phyloP scores from a whole-genome alignment of 2,329 filamentous ascomycete species.

The Stylonectria norvegica region DNA sequence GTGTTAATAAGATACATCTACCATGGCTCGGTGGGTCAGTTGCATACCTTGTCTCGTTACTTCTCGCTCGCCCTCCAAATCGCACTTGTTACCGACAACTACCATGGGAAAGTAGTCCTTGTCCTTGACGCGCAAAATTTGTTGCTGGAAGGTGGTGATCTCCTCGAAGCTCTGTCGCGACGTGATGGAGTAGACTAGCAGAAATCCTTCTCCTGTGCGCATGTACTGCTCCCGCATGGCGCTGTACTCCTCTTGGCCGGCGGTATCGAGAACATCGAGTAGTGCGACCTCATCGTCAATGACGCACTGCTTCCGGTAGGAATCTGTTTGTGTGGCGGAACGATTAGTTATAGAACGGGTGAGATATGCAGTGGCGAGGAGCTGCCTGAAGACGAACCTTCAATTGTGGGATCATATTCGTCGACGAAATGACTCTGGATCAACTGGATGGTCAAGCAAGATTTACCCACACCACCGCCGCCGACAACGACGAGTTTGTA shows the following conservation, averaged over 20 bases:
- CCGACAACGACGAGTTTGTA: conserved; percentile 97
- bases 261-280: conserved; percentile 96
- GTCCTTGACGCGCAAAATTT: conserved; percentile 97
- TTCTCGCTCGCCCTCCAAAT: conserved; percentile 88
- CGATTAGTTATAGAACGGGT: conserved; percentile 16
- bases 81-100: conserved; percentile 98
- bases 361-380: background rate
- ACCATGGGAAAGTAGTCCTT: conserved; percentile 99
- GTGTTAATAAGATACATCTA: conserved; percentile 13
- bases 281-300: conserved; percentile 98
- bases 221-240: conserved; percentile 99
- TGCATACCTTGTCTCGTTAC: conserved; percentile 86
- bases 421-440: conserved; percentile 97
- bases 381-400: conserved; percentile 62
- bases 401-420: conserved; percentile 98
- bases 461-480: conserved; percentile 98
- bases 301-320: conserved; percentile 99
- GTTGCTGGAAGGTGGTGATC: conserved; percentile 97
- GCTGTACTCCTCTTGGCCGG: conserved; percentile 98
- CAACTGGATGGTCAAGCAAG: conserved; percentile 96
- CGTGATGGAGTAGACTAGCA: conserved; percentile 97
- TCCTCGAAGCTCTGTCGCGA: conserved; percentile 97
- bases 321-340: conserved; percentile 60
- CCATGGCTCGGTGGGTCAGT: background rate
- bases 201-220: conserved; percentile 95